Percentiles rank a stretch among this genome's conserved stretches.
Conservation (phyloP, 257 asterid genomes). For the Nicotiana tomentosiformis region DNA sequence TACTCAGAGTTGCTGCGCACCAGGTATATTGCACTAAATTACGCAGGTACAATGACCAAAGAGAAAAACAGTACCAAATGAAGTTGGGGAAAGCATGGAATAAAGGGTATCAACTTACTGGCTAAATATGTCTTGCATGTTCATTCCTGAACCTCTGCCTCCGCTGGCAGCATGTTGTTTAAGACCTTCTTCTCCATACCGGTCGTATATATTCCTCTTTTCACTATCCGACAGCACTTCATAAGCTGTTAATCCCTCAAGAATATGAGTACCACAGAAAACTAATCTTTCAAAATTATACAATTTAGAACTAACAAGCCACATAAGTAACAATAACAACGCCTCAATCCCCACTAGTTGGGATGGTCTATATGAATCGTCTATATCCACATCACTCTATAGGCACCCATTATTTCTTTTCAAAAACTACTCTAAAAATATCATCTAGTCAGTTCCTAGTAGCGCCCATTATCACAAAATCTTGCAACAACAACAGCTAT, state of each 20-base stretch:
- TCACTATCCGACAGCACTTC: conserved; percentile 83
- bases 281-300: not conserved
- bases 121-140: conserved; percentile 77
- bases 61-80: not conserved
- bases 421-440: too few relatives aligned
- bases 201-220: conserved; percentile 76
- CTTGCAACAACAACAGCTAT: too few relatives aligned
- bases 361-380: not conserved
- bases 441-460: too few relatives aligned
- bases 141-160: conserved; percentile 85
- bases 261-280: not conserved
- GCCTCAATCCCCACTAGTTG: not conserved
- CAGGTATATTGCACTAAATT: not conserved
- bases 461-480: not conserved
- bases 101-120: conserved; percentile 41
- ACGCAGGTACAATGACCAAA: not conserved
- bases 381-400: not conserved
- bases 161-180: conserved; percentile 90
- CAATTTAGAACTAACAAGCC: not conserved
- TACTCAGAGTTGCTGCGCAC: not conserved
- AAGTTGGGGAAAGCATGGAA: not conserved
- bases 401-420: too few relatives aligned
- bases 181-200: conserved; percentile 86
- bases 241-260: conserved; percentile 48
- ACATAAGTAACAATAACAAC: not conserved